These are phyloP conservation scores for Cladosporium halotolerans DNA, from an alignment of 2,329 filamentous ascomycete species.

Conservation along the genomic window DNA sequence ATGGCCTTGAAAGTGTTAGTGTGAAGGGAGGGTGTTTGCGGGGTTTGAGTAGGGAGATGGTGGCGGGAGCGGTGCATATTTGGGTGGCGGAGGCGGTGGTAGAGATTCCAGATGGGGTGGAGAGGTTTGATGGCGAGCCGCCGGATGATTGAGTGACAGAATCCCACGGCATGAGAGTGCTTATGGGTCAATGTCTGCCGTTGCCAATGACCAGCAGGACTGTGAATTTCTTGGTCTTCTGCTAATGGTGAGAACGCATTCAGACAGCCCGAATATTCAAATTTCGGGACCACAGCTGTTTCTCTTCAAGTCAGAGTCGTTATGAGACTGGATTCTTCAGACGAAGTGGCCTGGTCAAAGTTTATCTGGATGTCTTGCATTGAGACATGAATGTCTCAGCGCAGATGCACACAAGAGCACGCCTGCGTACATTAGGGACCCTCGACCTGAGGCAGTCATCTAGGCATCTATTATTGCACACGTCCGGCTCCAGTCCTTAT, in stretches of 20 bases:
- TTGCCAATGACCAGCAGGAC: too few species aligned
- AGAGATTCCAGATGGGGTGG: neutral
- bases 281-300: neutral
- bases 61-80: constrained; percentile 7
- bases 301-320: neutral
- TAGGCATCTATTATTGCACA: neutral
- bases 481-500: neutral
- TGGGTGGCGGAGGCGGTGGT: constrained; percentile 11
- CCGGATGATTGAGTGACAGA: constrained; percentile 1
- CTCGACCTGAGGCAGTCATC: neutral
- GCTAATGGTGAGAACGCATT: neutral
- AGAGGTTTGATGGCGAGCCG: constrained; percentile 3
- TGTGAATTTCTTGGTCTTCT: too few species aligned
- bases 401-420: neutral
- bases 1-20: constrained; percentile 4
- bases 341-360: neutral
- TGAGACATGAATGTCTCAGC: constrained; percentile 9
- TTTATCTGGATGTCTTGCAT: constrained; percentile 1
- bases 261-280: neutral
- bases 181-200: too few species aligned
- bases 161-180: neutral
- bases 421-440: neutral
- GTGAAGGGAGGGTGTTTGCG: constrained; percentile 6
- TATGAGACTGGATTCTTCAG: too few species aligned
- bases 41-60: constrained; percentile 5